Base-by-base conservation (phyloP, 768 basidiomycete species). In the Russula sp. region DNA sequence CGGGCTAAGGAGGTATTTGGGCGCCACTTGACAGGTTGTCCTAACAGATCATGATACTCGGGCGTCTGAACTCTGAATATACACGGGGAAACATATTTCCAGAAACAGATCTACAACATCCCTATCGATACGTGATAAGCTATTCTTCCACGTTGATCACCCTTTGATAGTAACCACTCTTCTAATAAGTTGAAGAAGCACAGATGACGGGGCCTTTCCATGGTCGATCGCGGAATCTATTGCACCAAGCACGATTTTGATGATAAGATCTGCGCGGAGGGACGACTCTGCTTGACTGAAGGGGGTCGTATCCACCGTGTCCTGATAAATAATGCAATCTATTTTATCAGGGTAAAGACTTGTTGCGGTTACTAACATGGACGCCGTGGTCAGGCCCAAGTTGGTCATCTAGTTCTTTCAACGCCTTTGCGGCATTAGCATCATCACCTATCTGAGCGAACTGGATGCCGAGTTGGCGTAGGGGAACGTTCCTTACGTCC, bases 361-460 rank as follows among this genome's bases (percentile, higher is more conserved):
- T 40, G 24, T 28, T n/a, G 13, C 4, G 6, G 24, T 16, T 44
- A 53, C 68, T 49, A 20, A 69, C 66, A 49, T 66, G 59, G 40
- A 69, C 30, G 24, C 57, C 59, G 26, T 64, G 52, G 1, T 14
- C n/a, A 7, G 57, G 53, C 20, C 57, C 66, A 50, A 69, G 62
- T 0, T 60, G 3, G 24, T 67, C 62, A n/a, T 69, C 66, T 1
- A 69, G 50, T 53, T 67, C 63, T 46, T 52, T 67, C 50, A 79
- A 67, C 28, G 75, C 76, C 59, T 70, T 71, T 6, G 75, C 59
- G 6, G 76, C 75, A 24, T 49, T 68, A 2, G n/a, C 26, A 22
- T 70, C n/a, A 36, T 74, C 67, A 0, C 79, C 79, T 24, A 80
- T 77, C 70, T 79, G 79, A 14, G 80, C 67, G 48, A 80, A 77